Percentiles rank a stretch among this genome's conserved stretches.
These are phyloP conservation scores for Camelina hispida DNA, from an alignment of 345 rosid species.

Conservation along the genomic window DNA sequence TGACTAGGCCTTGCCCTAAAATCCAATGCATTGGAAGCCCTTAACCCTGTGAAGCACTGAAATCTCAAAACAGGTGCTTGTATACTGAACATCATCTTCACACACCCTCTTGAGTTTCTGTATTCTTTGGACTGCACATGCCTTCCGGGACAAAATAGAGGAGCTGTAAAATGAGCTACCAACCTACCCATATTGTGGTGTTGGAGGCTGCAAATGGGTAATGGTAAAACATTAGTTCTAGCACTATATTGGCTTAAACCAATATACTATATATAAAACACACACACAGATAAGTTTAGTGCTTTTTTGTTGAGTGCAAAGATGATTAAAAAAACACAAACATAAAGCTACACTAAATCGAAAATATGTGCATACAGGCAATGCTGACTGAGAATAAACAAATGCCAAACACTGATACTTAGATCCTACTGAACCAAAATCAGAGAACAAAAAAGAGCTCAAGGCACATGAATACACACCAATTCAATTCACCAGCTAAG, in stretches of 20 bases:
- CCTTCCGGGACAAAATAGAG: conserved; percentile 50
- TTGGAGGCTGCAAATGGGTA: conserved; percentile 50
- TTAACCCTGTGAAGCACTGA: conserved; percentile 61
- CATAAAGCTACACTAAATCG: conserved; percentile 11
- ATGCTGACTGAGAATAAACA: not conserved
- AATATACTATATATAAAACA: not conserved
- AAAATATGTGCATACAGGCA: not conserved
- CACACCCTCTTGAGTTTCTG: conserved; percentile 51
- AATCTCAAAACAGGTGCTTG: conserved; percentile 52
- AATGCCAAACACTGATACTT: not conserved
- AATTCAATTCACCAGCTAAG: not conserved
- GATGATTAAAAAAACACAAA: not conserved
- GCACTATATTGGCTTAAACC: conserved; percentile 5
- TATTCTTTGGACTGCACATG: conserved; percentile 52
- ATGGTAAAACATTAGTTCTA: conserved; percentile 22
- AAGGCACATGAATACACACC: not conserved
- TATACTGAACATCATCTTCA: conserved; percentile 54
- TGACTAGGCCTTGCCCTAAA: conserved; percentile 43
- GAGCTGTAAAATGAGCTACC: conserved; percentile 58
- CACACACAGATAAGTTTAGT: not conserved
- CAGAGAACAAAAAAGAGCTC: not conserved
- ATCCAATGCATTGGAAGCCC: conserved; percentile 59
- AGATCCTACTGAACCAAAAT: not conserved
- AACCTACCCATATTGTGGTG: conserved; percentile 66
- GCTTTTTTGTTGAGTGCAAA: not conserved